These are phyloP conservation scores for Triticum dicoccoides DNA, from an alignment of 176 grass and related monocot genomes.

Conservation along the genomic window DNA sequence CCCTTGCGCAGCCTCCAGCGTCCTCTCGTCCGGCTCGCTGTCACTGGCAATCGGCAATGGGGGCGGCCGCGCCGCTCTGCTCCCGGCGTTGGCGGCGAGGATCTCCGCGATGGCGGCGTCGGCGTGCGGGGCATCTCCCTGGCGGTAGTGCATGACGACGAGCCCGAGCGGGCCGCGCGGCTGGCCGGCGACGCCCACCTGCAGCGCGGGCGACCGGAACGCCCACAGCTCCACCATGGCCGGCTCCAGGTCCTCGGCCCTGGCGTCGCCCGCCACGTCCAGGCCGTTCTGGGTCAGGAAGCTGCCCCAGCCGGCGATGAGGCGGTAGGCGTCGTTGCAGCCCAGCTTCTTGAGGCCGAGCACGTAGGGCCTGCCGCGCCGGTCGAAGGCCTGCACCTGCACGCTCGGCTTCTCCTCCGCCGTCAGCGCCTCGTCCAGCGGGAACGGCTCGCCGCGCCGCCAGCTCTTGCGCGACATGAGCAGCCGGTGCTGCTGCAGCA, in stretches of 20 bases:
- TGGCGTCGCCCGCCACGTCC: neutral
- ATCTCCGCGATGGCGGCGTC: neutral
- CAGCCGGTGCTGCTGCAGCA: neutral
- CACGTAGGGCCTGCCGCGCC: neutral
- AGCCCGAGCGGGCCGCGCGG: neutral
- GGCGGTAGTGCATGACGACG: neutral
- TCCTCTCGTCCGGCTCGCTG: neutral
- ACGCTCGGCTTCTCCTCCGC: neutral
- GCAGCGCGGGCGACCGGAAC: neutral
- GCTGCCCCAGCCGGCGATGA: neutral
- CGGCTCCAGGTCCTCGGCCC: neutral
- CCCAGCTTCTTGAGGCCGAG: neutral
- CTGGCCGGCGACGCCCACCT: neutral
- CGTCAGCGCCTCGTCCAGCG: neutral
- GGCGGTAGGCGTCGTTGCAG: neutral
- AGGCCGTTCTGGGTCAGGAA: neutral
- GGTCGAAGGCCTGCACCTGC: neutral
- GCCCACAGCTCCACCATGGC: conserved; percentile 1
- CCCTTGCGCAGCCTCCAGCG: neutral
- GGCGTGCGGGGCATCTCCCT: neutral
- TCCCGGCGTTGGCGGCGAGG: neutral
- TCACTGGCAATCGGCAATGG: neutral
- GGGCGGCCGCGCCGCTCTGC: neutral
- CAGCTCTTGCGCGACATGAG: conserved; percentile 20
- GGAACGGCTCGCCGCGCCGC: neutral